phyloP scores from a whole-genome alignment of 2,329 filamentous ascomycete genomes.

The Aspergillus aculeatus region DNA sequence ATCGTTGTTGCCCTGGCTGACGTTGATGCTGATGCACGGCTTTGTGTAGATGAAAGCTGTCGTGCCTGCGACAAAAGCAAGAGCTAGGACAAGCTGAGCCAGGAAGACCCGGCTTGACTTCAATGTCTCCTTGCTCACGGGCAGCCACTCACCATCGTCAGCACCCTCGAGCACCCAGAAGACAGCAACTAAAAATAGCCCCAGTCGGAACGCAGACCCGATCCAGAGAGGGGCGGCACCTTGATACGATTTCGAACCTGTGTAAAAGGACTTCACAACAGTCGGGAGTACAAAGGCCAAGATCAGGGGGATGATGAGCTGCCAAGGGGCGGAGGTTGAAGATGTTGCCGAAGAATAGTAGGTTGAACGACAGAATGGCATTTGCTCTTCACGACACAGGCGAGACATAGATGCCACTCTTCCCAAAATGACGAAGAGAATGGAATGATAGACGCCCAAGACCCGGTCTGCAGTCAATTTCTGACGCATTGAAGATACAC shows the following conservation, averaged over 20 bases:
- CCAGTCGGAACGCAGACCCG: slow-evolving; percentile 71
- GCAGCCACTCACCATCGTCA: slow-evolving; percentile 77
- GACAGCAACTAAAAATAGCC: slow-evolving; percentile 70
- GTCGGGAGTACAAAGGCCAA: slow-evolving; percentile 70
- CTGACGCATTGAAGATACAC: slow-evolving; percentile 73
- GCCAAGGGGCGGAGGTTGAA: slow-evolving; percentile 90
- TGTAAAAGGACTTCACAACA: slow-evolving; percentile 79
- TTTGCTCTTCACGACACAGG: slow-evolving; percentile 95
- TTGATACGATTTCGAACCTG: slow-evolving; percentile 80
- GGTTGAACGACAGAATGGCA: slow-evolving; percentile 92
- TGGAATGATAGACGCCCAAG: slow-evolving; percentile 78
- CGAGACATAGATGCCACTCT: slow-evolving; percentile 83
- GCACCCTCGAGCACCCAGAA: slow-evolving; percentile 92
- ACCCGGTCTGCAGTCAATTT: slow-evolving; percentile 65
- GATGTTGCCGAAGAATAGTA: slow-evolving; percentile 92
- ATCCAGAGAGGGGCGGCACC: slow-evolving; percentile 84
- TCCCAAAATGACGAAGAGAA: slow-evolving; percentile 76
- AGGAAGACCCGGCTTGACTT: slow-evolving; percentile 74
- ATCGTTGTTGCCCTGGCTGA: slow-evolving; percentile 47
- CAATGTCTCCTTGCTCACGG: slow-evolving; percentile 59
- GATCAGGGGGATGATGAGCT: slow-evolving; percentile 75
- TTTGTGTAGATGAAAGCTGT: slow-evolving; percentile 83
- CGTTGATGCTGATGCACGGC: slow-evolving; percentile 73
- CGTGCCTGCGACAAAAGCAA: slow-evolving; percentile 79
- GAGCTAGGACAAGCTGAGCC: slow-evolving; percentile 75